Evolutionary conservation across 1,139 yeast genomes (phyloP).

Genomic region (Petasospora rhodanensis): DNA sequence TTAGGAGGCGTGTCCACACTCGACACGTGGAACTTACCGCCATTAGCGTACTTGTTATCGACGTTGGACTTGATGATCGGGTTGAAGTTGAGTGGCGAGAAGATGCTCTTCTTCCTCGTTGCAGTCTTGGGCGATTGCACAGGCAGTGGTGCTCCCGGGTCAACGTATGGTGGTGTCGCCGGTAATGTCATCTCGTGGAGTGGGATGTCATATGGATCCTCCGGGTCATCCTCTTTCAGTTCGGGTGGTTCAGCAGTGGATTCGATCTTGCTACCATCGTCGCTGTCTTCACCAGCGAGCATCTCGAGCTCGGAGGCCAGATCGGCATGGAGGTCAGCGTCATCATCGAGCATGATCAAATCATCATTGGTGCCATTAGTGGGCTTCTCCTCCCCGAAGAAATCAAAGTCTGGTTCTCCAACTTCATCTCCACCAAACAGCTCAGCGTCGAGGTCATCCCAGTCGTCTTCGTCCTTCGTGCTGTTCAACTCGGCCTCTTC

Average conservation of each 20-base stretch:
- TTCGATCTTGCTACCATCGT: too few species aligned
- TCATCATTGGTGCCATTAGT: constrained; percentile 2
- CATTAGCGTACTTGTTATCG: constrained; percentile 78
- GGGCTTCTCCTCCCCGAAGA: constrained; percentile 1
- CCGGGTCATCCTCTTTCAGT: background rate
- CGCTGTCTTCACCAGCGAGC: constrained; percentile 11
- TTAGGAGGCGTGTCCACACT: constrained; percentile 16
- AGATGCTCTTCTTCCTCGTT: constrained; percentile 46
- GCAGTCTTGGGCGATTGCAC: constrained; percentile 51
- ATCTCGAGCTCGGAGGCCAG: constrained; percentile 18
- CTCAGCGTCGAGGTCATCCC: constrained; percentile 39
- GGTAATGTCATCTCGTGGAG: constrained; percentile 51
- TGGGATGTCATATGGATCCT: constrained; percentile 42
- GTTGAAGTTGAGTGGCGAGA: constrained; percentile 76
- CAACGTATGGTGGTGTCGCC: constrained; percentile 54
- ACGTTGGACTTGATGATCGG: constrained; percentile 71
- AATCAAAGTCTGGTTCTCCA: constrained; percentile 27
- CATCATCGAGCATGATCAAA: constrained; percentile 11
- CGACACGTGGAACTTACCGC: constrained; percentile 74
- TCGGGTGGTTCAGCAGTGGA: too few species aligned
- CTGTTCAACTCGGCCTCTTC: constrained; percentile 7
- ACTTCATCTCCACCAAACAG: constrained; percentile 37
- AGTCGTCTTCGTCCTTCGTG: constrained; percentile 29
- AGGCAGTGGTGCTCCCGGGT: constrained; percentile 82
- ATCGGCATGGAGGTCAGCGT: constrained; percentile 11